These are phyloP conservation scores for Picea engelmannii DNA, from an alignment of 83 land plant genomes.

Conservation along the genomic window DNA sequence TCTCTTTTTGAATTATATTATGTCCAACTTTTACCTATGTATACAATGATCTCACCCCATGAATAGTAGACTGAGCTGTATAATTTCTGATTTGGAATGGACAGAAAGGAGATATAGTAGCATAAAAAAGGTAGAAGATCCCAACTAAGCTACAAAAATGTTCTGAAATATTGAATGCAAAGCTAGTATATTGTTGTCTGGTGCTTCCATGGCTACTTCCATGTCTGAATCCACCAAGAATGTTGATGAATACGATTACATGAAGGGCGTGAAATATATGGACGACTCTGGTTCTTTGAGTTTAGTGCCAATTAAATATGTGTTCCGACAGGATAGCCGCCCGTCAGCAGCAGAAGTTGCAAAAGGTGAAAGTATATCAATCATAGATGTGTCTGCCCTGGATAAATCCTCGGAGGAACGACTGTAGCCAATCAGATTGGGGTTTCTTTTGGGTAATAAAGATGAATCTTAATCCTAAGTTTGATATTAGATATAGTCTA, in stretches of 20 bases:
- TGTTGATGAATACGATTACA: background rate
- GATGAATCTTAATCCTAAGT: too few species aligned
- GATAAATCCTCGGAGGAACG: too few species aligned
- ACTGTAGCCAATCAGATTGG: too few species aligned
- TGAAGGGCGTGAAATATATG: constrained; percentile 8
- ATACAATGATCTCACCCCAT: background rate
- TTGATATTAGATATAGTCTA: too few species aligned
- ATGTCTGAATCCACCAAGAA: background rate
- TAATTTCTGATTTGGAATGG: too few species aligned
- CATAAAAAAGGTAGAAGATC: background rate
- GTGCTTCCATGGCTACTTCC: background rate
- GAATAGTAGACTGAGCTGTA: background rate
- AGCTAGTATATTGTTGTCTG: background rate
- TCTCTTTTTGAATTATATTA: background rate
- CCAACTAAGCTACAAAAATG: background rate
- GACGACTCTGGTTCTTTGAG: background rate
- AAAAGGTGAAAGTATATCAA: constrained; percentile 6
- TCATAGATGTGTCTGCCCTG: background rate
- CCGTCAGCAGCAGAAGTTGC: background rate
- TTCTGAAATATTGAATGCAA: background rate
- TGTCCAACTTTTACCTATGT: background rate
- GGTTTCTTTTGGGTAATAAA: too few species aligned
- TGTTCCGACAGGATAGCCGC: background rate
- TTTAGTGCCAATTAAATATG: constrained; percentile 4
- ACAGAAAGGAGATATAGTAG: too few species aligned